Percentiles rank a stretch among this genome's conserved stretches.
Conservation (phyloP, 345 rosid species). For the Physaria fendleri region DNA sequence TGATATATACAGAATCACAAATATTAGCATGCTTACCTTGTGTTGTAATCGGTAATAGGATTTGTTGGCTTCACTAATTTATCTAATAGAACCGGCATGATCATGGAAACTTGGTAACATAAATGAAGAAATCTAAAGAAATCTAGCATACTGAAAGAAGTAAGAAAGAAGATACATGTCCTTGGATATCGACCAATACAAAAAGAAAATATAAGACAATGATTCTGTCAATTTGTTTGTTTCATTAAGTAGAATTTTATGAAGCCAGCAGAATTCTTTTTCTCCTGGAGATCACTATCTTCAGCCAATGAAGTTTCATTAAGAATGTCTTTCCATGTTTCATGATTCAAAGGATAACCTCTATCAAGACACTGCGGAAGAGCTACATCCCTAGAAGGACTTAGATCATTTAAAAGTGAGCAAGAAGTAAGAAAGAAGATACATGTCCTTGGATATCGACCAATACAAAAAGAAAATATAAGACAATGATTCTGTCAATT, state of each 20-base stretch:
- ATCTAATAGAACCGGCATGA: conserved; percentile 68
- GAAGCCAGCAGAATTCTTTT: conserved; percentile 46
- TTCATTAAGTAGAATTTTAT: no score
- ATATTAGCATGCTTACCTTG: conserved; percentile 46
- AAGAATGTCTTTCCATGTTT: conserved; percentile 16
- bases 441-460: no score
- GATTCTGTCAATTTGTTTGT: no score
- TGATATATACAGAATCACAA: background rate
- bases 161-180: conserved; percentile 49
- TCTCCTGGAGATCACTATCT: conserved; percentile 25
- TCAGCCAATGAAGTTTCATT: conserved; percentile 17
- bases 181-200: conserved; percentile 67
- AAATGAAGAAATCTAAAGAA: background rate
- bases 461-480: no score
- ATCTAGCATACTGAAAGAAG: background rate
- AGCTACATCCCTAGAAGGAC: conserved; percentile 1
- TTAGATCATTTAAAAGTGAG: background rate
- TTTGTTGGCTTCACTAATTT: conserved; percentile 86
- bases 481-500: no score
- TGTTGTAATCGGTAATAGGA: conserved; percentile 71
- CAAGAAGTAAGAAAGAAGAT: no score
- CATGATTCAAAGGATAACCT: conserved; percentile 18
- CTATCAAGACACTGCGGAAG: conserved; percentile 42
- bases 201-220: no score
- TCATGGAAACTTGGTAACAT: background rate